Evolutionary conservation across 345 rosid genomes (phyloP), one percentile per base, ranked within the genome.

Genomic region (Hibiscus tridactylites): DNA sequence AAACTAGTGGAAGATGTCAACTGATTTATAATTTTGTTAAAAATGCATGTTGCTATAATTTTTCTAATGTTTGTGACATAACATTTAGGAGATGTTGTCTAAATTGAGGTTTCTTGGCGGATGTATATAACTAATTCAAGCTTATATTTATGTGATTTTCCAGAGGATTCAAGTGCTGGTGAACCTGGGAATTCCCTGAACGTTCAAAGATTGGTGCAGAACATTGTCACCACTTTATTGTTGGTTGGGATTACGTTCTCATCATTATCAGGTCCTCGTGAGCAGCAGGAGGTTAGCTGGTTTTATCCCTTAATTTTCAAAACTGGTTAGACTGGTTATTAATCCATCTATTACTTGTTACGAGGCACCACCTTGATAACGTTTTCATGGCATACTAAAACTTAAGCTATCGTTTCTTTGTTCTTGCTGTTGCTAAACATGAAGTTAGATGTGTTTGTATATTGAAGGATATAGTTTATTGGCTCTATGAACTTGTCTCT

Each of bases 151-250:
- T 71, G 37, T 78, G 56, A 19, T 72, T 73, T 56, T 65, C 5
- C 73, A 77, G 88, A 75, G 78, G 80, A 75, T 5, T 77, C 83
- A 0, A 66, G 83, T 75, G 59, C 78, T 42, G 80, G 77, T 63
- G 84, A 73, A 56, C 61, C 75, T 67, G 81, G 77, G 67, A 66
- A 79, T 49, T 62, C 74, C 29, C 80, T 62, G 69, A 79, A 74
- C 52, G 39, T 74, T 9, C 2, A 4, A 28, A 79, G 65, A 56
- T 81, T 46, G 77, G 35, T 37, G 42, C 42, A 65, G 68, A 72
- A 71, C 68, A 0, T 65, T 9, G 6, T 79, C 13, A 19, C 69
- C 68, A 73, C 75, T 71, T 59, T 77, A 15, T 54, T 83, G 63
- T 21, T 83, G 57, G 5, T 76, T 63, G 77, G 71, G 24, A 29